Percentiles rank a stretch among this genome's conserved stretches.
Evolutionary conservation across 345 rosid species (phyloP).

Genomic region (Ricinus communis): DNA sequence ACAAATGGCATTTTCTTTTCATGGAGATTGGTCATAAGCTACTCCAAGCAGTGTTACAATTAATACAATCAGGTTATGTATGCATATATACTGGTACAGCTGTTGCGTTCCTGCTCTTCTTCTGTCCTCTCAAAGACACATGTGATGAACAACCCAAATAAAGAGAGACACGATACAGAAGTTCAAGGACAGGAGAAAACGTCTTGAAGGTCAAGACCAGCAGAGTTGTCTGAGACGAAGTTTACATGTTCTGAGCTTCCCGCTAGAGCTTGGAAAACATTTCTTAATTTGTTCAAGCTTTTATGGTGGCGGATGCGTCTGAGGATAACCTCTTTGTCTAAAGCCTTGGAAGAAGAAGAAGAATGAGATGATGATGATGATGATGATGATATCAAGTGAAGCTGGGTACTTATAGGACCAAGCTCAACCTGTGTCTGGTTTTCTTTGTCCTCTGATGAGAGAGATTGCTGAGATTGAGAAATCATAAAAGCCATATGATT

Average conservation of each 20-base stretch:
- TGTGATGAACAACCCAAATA: no score
- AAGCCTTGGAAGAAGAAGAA: slow-evolving; percentile 11
- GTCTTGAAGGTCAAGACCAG: slow-evolving; percentile 36
- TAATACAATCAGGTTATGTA: no score
- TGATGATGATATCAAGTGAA: slow-evolving; percentile 38
- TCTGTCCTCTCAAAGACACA: no score
- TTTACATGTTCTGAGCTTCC: not conserved
- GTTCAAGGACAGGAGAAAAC: slow-evolving; percentile 45
- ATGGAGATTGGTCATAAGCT: no score
- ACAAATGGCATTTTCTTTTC: not conserved
- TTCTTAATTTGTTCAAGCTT: slow-evolving; percentile 32
- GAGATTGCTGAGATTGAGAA: slow-evolving; percentile 7
- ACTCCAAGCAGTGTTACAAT: no score
- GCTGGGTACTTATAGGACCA: slow-evolving; percentile 29
- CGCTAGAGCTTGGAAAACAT: slow-evolving; percentile 32
- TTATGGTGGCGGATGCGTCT: slow-evolving; percentile 48
- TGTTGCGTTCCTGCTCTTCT: no score
- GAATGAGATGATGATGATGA: slow-evolving; percentile 23
- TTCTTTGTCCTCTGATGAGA: slow-evolving; percentile 24
- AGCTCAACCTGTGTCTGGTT: not conserved
- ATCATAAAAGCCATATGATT: slow-evolving; percentile 14
- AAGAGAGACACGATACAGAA: no score
- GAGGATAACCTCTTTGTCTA: slow-evolving; percentile 40
- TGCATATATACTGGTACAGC: no score
- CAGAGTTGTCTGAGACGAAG: slow-evolving; percentile 8